phyloP scores from a whole-genome alignment of 768 basidiomycete genomes.

The Lactifluus hygrophoroides region DNA sequence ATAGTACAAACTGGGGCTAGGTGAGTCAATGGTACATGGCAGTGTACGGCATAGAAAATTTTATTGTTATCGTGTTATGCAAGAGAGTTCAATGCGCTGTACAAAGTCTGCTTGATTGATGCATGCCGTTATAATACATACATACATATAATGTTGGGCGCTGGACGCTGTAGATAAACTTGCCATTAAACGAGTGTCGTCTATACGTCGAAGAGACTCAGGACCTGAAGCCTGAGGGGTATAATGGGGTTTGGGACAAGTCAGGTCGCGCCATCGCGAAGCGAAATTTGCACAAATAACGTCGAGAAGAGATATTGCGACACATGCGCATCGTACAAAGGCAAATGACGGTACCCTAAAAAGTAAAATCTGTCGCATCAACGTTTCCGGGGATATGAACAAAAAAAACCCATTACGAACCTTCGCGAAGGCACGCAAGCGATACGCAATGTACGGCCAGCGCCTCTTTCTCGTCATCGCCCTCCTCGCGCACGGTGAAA shows the following conservation, averaged over 20 bases:
- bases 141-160: not conserved
- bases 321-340: constrained; percentile 79
- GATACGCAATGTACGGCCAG: constrained; percentile 69
- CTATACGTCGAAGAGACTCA: not conserved
- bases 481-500: constrained; percentile 65
- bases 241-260: too few species aligned
- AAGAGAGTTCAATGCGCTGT: not conserved
- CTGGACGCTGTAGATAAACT: not conserved
- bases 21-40: not conserved
- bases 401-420: constrained; percentile 39
- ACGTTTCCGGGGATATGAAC: not conserved
- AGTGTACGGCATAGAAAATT: not conserved
- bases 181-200: not conserved
- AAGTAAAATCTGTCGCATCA: constrained; percentile 24
- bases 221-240: not conserved
- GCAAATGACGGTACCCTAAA: constrained; percentile 81
- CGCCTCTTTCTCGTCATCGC: constrained; percentile 49
- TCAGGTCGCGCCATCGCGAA: constrained; percentile 30
- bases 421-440: constrained; percentile 62
- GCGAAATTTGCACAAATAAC: constrained; percentile 66
- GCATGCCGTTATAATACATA: constrained; percentile 1
- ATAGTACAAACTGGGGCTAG: constrained; percentile 22
- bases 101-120: not conserved
- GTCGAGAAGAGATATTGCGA: constrained; percentile 90
- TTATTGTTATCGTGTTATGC: not conserved